phyloP scores from a whole-genome alignment of 192 early-diverging fungal genomes.

The Podila verticillata region DNA sequence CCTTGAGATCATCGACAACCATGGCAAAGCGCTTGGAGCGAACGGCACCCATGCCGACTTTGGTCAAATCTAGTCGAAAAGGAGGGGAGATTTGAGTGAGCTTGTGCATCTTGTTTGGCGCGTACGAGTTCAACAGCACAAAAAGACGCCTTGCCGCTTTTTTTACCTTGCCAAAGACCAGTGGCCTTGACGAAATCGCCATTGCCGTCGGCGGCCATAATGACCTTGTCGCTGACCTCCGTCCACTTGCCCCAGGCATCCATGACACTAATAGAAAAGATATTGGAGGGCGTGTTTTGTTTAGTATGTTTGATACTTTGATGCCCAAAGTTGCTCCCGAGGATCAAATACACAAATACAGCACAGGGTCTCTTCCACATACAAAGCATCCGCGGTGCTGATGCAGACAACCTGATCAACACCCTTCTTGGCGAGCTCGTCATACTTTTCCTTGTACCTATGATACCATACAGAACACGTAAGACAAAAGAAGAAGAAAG shows the following conservation, averaged over 20 bases:
- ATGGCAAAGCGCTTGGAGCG: conserved; percentile 65
- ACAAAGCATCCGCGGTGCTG: conserved; percentile 62
- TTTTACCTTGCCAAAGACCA: conserved; percentile 38
- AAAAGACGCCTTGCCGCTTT: not conserved
- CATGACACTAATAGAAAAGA: conserved; percentile 52
- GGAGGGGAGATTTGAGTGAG: not conserved
- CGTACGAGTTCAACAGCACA: no score
- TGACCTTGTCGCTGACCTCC: conserved; percentile 50
- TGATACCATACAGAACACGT: not conserved
- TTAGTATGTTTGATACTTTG: no score
- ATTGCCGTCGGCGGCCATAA: conserved; percentile 61
- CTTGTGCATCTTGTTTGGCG: not conserved
- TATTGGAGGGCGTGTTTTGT: not conserved
- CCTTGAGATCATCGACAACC: conserved; percentile 59
- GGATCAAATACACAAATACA: no score
- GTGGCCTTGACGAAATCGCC: conserved; percentile 54
- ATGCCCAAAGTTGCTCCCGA: no score
- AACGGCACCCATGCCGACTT: conserved; percentile 59
- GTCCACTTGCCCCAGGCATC: conserved; percentile 66
- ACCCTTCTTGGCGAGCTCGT: conserved; percentile 62
- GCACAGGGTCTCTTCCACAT: conserved; percentile 3
- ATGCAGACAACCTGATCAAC: conserved; percentile 62
- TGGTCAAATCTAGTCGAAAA: conserved; percentile 62
- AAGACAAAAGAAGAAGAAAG: not conserved
- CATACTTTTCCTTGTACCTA: conserved; percentile 46